These are phyloP conservation scores for Lactarius pseudohatsudake DNA, from an alignment of 768 basidiomycete species.

Conservation along the genomic window DNA sequence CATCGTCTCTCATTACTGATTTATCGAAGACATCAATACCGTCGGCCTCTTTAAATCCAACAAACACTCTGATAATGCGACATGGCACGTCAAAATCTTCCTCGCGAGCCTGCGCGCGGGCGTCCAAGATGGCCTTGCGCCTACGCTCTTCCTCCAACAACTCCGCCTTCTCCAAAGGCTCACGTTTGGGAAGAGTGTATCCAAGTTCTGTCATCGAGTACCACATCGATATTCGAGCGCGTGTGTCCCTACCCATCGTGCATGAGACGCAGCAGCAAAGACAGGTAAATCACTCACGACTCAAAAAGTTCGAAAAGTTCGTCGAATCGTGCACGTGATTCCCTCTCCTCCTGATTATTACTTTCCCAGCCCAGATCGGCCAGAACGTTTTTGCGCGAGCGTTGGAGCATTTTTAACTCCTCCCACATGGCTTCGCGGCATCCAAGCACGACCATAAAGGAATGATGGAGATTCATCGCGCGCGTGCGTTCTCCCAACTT, in stretches of 20 bases:
- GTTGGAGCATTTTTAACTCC: slow-evolving; percentile 60
- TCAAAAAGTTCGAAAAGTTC: slow-evolving; percentile 27
- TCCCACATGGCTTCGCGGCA: slow-evolving; percentile 81
- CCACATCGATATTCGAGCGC: slow-evolving; percentile 62
- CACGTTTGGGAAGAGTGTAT: slow-evolving; percentile 58
- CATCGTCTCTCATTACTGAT: slow-evolving; percentile 5
- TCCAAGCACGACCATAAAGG: slow-evolving; percentile 60
- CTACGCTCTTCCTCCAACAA: slow-evolving; percentile 65
- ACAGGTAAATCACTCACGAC: slow-evolving; percentile 21
- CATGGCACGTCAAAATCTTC: slow-evolving; percentile 54
- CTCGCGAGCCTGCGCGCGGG: slow-evolving; percentile 47
- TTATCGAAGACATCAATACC: slow-evolving; percentile 15
- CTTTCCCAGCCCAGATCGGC: slow-evolving; percentile 68
- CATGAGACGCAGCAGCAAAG: slow-evolving; percentile 11
- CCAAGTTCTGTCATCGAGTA: slow-evolving; percentile 58
- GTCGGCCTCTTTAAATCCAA: slow-evolving; percentile 50
- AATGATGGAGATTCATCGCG: slow-evolving; percentile 68
- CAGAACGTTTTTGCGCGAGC: slow-evolving; percentile 55
- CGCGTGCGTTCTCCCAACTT: slow-evolving; percentile 57
- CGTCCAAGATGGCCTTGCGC: slow-evolving; percentile 60
- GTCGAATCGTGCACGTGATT: slow-evolving; percentile 23
- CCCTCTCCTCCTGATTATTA: slow-evolving; percentile 25
- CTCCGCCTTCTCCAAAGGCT: slow-evolving; percentile 67
- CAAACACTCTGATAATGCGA: slow-evolving; percentile 59
- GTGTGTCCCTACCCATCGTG: slow-evolving; percentile 55